These are phyloP conservation scores for Pseudogymnoascus sp. DNA, from an alignment of 2,329 filamentous ascomycete genomes.

Conservation along the genomic window DNA sequence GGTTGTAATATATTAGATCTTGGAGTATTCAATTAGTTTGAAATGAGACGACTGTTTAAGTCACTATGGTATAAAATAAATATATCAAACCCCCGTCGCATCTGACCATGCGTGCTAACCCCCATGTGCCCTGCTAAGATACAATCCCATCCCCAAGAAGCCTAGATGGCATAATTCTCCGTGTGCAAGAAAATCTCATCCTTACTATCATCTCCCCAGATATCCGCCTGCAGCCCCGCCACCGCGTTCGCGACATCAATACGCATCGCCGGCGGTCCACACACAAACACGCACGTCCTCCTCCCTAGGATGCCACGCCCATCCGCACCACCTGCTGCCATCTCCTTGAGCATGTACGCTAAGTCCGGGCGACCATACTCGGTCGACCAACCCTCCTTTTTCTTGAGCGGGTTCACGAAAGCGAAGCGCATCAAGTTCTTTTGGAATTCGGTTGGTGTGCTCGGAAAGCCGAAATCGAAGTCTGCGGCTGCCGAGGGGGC, in stretches of 20 bases:
- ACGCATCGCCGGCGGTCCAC: conserved; percentile 79
- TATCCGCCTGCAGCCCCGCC: conserved; percentile 69
- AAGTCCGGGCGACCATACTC: conserved; percentile 89
- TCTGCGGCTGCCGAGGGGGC: conserved; percentile 26
- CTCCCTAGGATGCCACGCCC: conserved; percentile 65
- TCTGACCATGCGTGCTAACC: neutral
- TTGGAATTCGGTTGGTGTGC: conserved; percentile 78
- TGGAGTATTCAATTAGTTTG: neutral
- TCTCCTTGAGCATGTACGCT: conserved; percentile 74
- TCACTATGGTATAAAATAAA: conserved; percentile 6
- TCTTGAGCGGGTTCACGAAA: conserved; percentile 61
- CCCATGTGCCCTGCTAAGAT: neutral
- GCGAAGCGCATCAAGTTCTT: conserved; percentile 87
- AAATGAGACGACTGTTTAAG: conserved; percentile 7
- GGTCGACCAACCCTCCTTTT: conserved; percentile 76
- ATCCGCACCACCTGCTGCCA: conserved; percentile 62
- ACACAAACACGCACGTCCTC: conserved; percentile 84
- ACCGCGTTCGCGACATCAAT: conserved; percentile 82
- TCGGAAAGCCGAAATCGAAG: conserved; percentile 76
- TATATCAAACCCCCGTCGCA: neutral
- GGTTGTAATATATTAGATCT: neutral
- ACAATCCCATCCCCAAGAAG: neutral
- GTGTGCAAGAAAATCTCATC: conserved; percentile 93
- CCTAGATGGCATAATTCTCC: conserved; percentile 82
- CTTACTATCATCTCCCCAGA: conserved; percentile 67